Percentiles rank a stretch among this genome's conserved stretches.
These are phyloP conservation scores for Rhizopus stolonifer DNA, from an alignment of 371 early-diverging fungal species.

Conservation along the genomic window DNA sequence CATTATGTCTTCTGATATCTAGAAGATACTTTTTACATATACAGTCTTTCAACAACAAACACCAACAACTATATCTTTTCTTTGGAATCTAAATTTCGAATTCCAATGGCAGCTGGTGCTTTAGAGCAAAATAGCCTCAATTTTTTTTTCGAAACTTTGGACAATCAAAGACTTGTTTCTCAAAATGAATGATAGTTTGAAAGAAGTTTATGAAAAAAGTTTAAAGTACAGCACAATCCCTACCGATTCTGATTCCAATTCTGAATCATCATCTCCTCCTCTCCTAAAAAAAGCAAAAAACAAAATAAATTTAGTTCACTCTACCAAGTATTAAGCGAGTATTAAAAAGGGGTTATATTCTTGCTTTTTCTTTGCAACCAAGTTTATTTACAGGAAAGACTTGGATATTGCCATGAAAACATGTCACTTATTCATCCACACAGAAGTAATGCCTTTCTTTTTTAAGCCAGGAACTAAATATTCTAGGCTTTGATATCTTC, in stretches of 20 bases:
- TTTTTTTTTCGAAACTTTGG: constrained; percentile 1
- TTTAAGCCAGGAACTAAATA: no score
- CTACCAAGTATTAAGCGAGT: no score
- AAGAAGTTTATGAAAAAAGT: constrained; percentile 1
- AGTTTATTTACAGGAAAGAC: no score
- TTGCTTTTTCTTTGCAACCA: no score
- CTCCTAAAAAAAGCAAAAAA: no score
- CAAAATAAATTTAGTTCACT: neutral
- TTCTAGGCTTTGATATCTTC: no score
- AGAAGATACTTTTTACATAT: neutral
- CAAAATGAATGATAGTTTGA: neutral
- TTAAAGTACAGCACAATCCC: neutral
- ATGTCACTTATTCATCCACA: no score
- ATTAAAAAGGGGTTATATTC: no score
- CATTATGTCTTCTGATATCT: neutral
- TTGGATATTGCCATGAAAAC: no score
- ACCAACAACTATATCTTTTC: neutral
- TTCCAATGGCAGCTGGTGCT: neutral
- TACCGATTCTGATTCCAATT: neutral
- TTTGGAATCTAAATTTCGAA: neutral
- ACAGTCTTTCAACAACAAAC: neutral
- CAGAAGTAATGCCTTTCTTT: no score
- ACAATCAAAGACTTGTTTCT: neutral
- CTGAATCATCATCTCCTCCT: no score
- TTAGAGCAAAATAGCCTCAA: neutral